phyloP scores from a whole-genome alignment of 169 alveolate species.

The Cryptosporidium sp. region DNA sequence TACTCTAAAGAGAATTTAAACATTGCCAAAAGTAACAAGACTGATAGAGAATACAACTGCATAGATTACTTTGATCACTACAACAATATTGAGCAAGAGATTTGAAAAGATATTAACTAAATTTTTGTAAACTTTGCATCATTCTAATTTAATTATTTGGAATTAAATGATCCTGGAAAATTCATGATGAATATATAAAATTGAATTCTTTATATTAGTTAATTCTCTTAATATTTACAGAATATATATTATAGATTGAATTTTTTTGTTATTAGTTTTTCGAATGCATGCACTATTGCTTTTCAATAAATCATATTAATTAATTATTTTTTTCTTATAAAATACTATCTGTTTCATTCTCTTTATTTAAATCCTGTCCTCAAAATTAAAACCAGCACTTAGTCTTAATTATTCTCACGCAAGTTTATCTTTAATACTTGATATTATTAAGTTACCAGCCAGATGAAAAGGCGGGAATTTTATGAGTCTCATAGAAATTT shows the following conservation, averaged over 20 bases:
- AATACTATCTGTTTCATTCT: too few relatives aligned
- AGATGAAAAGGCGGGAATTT: background rate
- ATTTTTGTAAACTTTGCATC: too few relatives aligned
- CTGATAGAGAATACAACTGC: background rate
- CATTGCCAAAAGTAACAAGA: background rate
- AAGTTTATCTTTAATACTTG: background rate
- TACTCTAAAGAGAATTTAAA: background rate
- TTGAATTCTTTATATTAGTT: background rate
- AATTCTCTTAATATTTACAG: background rate
- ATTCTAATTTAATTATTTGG: background rate
- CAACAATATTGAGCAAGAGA: slow-evolving; percentile 22
- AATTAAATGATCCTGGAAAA: too few relatives aligned
- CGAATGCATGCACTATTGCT: background rate
- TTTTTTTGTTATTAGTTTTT: background rate
- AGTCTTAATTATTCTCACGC: too few relatives aligned
- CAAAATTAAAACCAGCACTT: background rate
- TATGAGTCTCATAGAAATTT: background rate
- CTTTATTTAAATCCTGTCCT: background rate
- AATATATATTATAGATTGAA: too few relatives aligned
- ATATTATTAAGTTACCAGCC: background rate
- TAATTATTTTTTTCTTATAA: too few relatives aligned
- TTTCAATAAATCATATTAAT: background rate
- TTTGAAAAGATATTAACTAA: background rate
- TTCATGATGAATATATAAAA: too few relatives aligned
- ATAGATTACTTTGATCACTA: slow-evolving; percentile 44